These are phyloP conservation scores for Hymenoscyphus fructigenus DNA, from an alignment of 2,329 filamentous ascomycete species.

Conservation along the genomic window DNA sequence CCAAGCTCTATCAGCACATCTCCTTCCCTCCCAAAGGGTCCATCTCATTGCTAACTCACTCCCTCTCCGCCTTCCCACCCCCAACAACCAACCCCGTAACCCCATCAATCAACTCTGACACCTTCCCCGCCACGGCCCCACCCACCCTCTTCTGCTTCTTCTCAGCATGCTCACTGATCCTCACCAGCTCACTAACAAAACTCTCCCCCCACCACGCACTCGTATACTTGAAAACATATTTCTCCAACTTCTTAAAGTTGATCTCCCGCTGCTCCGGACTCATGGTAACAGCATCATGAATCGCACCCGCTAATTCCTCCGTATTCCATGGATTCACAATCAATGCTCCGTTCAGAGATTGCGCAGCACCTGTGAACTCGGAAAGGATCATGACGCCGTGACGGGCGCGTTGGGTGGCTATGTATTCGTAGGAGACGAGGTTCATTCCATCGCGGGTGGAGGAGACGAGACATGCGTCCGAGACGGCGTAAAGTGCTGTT, in stretches of 20 bases:
- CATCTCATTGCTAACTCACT: neutral
- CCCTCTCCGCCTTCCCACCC: slow-evolving; percentile 9
- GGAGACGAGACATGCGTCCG: slow-evolving; percentile 87
- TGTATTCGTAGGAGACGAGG: slow-evolving; percentile 96
- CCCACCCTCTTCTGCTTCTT: slow-evolving; percentile 32
- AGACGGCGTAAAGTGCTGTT: slow-evolving; percentile 87
- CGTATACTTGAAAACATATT: slow-evolving; percentile 97
- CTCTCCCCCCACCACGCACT: slow-evolving; percentile 95
- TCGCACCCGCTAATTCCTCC: slow-evolving; percentile 87
- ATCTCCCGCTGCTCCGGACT: slow-evolving; percentile 79
- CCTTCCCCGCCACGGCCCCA: slow-evolving; percentile 15
- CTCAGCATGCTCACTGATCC: slow-evolving; percentile 36
- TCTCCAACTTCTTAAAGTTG: slow-evolving; percentile 89
- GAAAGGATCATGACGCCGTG: slow-evolving; percentile 94
- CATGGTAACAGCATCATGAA: slow-evolving; percentile 97
- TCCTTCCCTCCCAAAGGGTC: neutral
- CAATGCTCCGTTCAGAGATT: slow-evolving; percentile 87
- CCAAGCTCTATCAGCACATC: neutral
- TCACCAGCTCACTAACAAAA: slow-evolving; percentile 77
- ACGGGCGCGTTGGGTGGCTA: slow-evolving; percentile 85
- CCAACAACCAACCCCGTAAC: slow-evolving; percentile 20
- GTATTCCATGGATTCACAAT: slow-evolving; percentile 99
- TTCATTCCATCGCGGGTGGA: slow-evolving; percentile 99
- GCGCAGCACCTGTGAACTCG: slow-evolving; percentile 93
- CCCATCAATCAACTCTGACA: slow-evolving; percentile 23